A percentile compares a stretch with the other conserved stretches of the same genome.
phyloP scores from a whole-genome alignment of 2,329 filamentous ascomycete species.

The Fusarium xylarioides region DNA sequence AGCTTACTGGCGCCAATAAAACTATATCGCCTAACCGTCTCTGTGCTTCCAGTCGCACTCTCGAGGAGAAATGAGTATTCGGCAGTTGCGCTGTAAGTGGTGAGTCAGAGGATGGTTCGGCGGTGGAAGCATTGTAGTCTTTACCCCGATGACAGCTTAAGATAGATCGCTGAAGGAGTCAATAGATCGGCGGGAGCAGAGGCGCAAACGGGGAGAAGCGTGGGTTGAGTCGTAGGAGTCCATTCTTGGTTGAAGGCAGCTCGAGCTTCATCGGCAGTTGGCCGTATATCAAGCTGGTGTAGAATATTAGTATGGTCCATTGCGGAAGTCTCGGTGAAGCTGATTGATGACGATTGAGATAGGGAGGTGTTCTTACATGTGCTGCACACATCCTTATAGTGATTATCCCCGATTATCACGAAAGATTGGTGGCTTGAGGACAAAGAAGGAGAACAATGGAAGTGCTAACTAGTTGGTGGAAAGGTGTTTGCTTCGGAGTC shows the following conservation, averaged over 20 bases:
- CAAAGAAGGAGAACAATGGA: slow-evolving; percentile 22
- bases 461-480: slow-evolving; percentile 5
- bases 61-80: slow-evolving; percentile 95
- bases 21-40: slow-evolving; percentile 93
- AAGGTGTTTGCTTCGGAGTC: slow-evolving; percentile 28
- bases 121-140: not conserved
- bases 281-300: slow-evolving; percentile 41
- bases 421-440: slow-evolving; percentile 2
- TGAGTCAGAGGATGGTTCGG: slow-evolving; percentile 29
- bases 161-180: slow-evolving; percentile 93
- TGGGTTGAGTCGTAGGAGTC: slow-evolving; percentile 55
- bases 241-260: slow-evolving; percentile 40
- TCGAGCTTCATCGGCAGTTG: slow-evolving; percentile 42
- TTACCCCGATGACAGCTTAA: slow-evolving; percentile 71
- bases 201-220: slow-evolving; percentile 82
- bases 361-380: slow-evolving; percentile 27
- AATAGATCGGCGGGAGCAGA: slow-evolving; percentile 92
- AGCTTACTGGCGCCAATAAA: slow-evolving; percentile 77
- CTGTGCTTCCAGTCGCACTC: slow-evolving; percentile 81
- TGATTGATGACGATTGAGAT: not conserved
- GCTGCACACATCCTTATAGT: slow-evolving; percentile 38
- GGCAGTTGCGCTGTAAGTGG: slow-evolving; percentile 53
- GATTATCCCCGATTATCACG: not conserved
- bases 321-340: not conserved
- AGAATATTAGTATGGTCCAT: slow-evolving; percentile 12